These are phyloP conservation scores for Kwoniella sp. DNA, from an alignment of 768 basidiomycete species.

Conservation along the genomic window DNA sequence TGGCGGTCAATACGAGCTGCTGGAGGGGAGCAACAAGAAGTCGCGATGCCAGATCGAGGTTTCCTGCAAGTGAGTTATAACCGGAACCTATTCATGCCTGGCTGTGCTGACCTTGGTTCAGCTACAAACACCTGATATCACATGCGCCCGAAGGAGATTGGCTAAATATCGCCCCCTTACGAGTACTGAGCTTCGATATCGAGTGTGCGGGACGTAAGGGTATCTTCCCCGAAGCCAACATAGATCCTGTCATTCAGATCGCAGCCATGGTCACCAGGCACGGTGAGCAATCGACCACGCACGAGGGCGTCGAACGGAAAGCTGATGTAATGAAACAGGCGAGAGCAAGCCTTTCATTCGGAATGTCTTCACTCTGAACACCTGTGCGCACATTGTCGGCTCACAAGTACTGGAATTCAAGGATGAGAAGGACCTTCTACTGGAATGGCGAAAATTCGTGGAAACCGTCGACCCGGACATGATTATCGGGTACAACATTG, in stretches of 20 bases:
- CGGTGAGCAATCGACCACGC: constrained; percentile 56
- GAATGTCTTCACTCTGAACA: constrained; percentile 92
- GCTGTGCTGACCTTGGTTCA: constrained; percentile 47
- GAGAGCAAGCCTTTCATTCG: constrained; percentile 89
- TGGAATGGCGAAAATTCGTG: constrained; percentile 84
- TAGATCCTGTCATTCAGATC: constrained; percentile 96
- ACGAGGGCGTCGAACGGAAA: not conserved
- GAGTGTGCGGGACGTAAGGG: constrained; percentile 98
- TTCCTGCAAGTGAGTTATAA: constrained; percentile 59
- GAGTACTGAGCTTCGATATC: constrained; percentile 96
- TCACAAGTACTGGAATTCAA: constrained; percentile 85
- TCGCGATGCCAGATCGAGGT: constrained; percentile 90
- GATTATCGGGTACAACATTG: constrained; percentile 91
- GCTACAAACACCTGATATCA: constrained; percentile 80
- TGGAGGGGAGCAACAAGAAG: constrained; percentile 58
- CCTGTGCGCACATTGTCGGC: constrained; percentile 93
- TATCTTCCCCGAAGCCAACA: constrained; percentile 84
- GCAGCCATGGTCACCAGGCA: constrained; percentile 98
- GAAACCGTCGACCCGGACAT: constrained; percentile 89
- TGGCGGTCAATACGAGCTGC: constrained; percentile 69
- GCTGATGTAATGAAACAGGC: constrained; percentile 55
- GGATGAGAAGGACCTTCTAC: constrained; percentile 68
- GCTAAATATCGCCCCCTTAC: constrained; percentile 85
- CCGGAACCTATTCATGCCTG: no score
- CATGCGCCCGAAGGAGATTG: constrained; percentile 87